Evolutionary conservation across 306 rosid species (phyloP).

Genomic region (Casuarina glauca): DNA sequence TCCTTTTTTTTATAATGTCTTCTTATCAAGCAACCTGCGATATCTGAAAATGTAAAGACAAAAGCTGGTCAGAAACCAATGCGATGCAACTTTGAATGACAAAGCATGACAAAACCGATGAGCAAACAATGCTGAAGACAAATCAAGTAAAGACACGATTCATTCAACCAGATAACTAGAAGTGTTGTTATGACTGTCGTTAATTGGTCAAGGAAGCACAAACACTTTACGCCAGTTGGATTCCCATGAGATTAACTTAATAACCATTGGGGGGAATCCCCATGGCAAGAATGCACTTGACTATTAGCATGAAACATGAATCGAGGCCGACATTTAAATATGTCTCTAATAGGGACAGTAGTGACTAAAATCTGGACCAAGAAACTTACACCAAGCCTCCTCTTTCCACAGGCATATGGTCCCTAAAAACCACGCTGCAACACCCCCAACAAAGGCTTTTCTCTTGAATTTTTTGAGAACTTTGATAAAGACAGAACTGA

Average conservation of each 20-base stretch:
- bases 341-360: neutral
- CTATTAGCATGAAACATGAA: slow-evolving; percentile 3
- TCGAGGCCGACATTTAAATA: slow-evolving; percentile 5
- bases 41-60: neutral
- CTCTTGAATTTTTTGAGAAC: slow-evolving; percentile 4
- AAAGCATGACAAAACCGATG: neutral
- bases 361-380: slow-evolving; percentile 6
- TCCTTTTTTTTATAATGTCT: neutral
- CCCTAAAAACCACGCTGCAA: slow-evolving; percentile 15
- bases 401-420: slow-evolving; percentile 25
- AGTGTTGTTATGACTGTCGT: neutral
- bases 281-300: slow-evolving; percentile 13
- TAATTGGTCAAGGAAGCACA: slow-evolving; percentile 14
- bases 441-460: neutral
- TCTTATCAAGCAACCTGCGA: neutral
- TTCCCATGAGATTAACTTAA: slow-evolving; percentile 15
- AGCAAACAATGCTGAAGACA: neutral
- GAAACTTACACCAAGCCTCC: neutral
- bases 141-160: slow-evolving; percentile 15
- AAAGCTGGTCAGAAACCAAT: neutral
- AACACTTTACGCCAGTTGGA: slow-evolving; percentile 14
- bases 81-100: neutral
- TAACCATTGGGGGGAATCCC: slow-evolving; percentile 12
- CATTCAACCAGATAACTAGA: neutral
- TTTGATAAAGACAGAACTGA: slow-evolving; percentile 21